A percentile compares a stretch with the other conserved stretches of the same genome.
Conservation (phyloP, 2,329 filamentous ascomycete genomes). For the Clonostachys rhizophaga region DNA sequence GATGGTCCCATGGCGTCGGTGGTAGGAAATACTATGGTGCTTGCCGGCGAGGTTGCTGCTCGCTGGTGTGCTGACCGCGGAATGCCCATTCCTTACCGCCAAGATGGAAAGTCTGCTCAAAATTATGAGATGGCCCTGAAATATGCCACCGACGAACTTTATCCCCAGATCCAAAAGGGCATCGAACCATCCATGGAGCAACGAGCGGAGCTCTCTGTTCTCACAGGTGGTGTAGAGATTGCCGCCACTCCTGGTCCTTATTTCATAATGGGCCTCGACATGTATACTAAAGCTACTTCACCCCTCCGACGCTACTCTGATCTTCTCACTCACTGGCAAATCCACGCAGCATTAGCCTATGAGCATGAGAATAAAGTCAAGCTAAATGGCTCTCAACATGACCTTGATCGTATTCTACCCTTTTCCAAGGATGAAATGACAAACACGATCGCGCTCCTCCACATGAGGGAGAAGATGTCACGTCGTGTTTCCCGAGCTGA, state of each 20-base stretch:
- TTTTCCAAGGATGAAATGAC: conserved; percentile 36
- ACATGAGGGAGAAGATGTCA: conserved; percentile 47
- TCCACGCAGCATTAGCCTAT: conserved; percentile 50
- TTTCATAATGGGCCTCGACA: conserved; percentile 51
- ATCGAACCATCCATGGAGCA: conserved; percentile 24
- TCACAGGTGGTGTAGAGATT: conserved; percentile 45
- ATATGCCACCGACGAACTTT: conserved; percentile 25
- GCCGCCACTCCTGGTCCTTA: conserved; percentile 49
- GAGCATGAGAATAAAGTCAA: conserved; percentile 26
- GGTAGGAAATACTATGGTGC: conserved; percentile 46
- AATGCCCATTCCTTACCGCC: conserved; percentile 56
- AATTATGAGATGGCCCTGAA: conserved; percentile 28
- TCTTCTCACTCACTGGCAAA: conserved; percentile 62
- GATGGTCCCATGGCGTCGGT: conserved; percentile 22
- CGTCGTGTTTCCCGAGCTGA: conserved; percentile 35
- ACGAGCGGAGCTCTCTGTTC: conserved; percentile 15
- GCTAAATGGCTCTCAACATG: conserved; percentile 16
- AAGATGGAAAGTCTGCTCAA: conserved; percentile 33
- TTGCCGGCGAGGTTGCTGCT: conserved; percentile 58
- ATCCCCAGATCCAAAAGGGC: conserved; percentile 20
- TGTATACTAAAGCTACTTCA: conserved; percentile 61
- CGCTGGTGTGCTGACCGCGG: conserved; percentile 53
- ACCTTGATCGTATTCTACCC: conserved; percentile 33
- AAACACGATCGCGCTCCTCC: conserved; percentile 41
- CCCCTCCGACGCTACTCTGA: conserved; percentile 63